A percentile compares a stretch with the other conserved stretches of the same genome.
phyloP scores from a whole-genome alignment of 352 stramenopile species.

The Albugo laibachii region DNA sequence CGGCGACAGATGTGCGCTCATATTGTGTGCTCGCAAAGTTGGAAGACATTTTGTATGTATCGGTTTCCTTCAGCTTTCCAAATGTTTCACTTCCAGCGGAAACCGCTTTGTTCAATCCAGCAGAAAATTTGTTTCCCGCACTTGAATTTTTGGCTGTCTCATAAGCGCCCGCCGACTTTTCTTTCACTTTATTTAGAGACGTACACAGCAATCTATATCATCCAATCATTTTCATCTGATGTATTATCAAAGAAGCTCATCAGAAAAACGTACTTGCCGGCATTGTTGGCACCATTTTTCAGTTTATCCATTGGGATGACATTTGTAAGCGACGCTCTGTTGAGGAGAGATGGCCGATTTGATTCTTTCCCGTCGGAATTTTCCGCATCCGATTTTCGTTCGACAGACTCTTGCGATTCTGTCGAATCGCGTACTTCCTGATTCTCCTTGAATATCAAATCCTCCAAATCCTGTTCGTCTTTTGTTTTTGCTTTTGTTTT shows the following conservation, averaged over 20 bases:
- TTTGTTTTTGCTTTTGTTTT: slow-evolving; percentile 19
- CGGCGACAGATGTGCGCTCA: slow-evolving; percentile 40
- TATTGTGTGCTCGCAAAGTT: slow-evolving; percentile 29
- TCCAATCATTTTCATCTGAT: neutral
- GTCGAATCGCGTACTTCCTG: slow-evolving; percentile 9
- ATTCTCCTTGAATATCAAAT: slow-evolving; percentile 67
- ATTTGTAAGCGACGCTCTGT: slow-evolving; percentile 48
- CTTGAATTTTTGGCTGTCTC: slow-evolving; percentile 65
- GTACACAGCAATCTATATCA: slow-evolving; percentile 34
- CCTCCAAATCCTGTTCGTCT: slow-evolving; percentile 60
- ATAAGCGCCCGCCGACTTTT: slow-evolving; percentile 47
- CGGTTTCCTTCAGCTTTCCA: slow-evolving; percentile 62
- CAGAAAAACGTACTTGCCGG: slow-evolving; percentile 29
- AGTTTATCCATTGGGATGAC: slow-evolving; percentile 73
- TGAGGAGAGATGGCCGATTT: slow-evolving; percentile 6
- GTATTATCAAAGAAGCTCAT: neutral
- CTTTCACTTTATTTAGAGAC: slow-evolving; percentile 39
- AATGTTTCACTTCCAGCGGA: slow-evolving; percentile 49
- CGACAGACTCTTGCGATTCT: neutral
- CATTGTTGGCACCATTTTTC: slow-evolving; percentile 70
- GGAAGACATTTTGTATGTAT: slow-evolving; percentile 70
- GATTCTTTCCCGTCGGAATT: slow-evolving; percentile 23
- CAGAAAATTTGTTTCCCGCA: slow-evolving; percentile 39
- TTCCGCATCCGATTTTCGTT: slow-evolving; percentile 20
- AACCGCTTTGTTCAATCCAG: slow-evolving; percentile 36